Conservation (phyloP, 495 filamentous ascomycete species). For the Aspergillus saccharolyticus region DNA sequence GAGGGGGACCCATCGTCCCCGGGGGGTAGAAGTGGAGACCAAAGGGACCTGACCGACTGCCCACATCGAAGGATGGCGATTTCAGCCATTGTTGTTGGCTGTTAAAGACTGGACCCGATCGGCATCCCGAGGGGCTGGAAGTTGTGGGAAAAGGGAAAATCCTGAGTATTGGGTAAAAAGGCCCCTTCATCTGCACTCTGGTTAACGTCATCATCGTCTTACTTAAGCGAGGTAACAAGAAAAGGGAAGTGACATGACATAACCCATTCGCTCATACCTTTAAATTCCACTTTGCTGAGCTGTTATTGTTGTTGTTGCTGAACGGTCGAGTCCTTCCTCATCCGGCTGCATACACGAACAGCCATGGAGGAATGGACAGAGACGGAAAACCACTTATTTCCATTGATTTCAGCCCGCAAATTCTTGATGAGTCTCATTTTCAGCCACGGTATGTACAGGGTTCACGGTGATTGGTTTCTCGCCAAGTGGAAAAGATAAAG, state of each 20-base stretch:
- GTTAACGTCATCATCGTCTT: conserved; percentile 3
- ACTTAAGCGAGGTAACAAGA: neutral
- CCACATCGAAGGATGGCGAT: neutral
- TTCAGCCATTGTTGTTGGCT: neutral
- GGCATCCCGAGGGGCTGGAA: conserved; percentile 2
- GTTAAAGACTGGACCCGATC: conserved; percentile 3
- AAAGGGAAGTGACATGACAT: neutral
- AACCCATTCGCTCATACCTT: neutral
- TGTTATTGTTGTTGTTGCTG: neutral
- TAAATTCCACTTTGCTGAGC: neutral
- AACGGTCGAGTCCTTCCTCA: neutral
- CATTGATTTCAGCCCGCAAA: no score
- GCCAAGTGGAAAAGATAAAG: neutral
- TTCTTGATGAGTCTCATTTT: no score
- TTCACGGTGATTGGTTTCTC: neutral
- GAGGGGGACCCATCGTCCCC: neutral
- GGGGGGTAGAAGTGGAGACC: neutral
- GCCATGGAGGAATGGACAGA: no score
- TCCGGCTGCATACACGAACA: neutral
- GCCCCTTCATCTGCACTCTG: neutral
- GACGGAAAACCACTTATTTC: no score
- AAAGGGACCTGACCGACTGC: neutral
- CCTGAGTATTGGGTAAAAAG: neutral
- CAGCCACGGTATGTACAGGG: neutral
- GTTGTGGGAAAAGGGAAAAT: neutral